Evolutionary conservation across 345 rosid genomes (phyloP).

Genomic region (Eucalyptus cloeziana): DNA sequence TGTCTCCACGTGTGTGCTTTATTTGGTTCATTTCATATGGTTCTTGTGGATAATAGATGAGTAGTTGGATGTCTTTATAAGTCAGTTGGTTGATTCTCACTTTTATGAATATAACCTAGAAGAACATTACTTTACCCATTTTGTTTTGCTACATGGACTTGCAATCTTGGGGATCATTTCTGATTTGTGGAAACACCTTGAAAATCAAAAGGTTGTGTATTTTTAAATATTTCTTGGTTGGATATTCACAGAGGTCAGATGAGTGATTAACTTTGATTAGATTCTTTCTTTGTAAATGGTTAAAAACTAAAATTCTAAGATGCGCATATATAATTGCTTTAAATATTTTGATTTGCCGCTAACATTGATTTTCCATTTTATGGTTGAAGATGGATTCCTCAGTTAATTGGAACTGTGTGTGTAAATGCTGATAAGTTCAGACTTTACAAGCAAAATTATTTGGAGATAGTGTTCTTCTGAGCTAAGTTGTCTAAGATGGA

Average conservation of each 20-base stretch:
- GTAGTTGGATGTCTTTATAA: background rate
- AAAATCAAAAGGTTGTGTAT: background rate
- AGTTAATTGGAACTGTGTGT: background rate
- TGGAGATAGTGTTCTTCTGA: background rate
- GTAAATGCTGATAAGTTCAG: background rate
- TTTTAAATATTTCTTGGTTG: background rate
- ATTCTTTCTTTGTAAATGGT: background rate
- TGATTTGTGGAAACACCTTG: background rate
- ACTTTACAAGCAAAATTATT: background rate
- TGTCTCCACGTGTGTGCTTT: background rate
- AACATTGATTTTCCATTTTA: background rate
- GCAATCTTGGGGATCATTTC: background rate
- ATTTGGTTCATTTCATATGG: background rate
- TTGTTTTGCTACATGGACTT: background rate
- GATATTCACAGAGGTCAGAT: background rate
- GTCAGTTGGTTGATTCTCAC: background rate
- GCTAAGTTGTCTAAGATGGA: constrained; percentile 27
- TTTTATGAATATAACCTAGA: background rate
- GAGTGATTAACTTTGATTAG: background rate
- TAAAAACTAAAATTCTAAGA: background rate
- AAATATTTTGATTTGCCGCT: background rate
- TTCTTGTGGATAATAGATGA: background rate
- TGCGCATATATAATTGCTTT: background rate
- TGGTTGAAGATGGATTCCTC: background rate
- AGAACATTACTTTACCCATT: background rate